Base-by-base conservation (phyloP, 2,329 filamentous ascomycete genomes). In the Arachnomyces sp. region DNA sequence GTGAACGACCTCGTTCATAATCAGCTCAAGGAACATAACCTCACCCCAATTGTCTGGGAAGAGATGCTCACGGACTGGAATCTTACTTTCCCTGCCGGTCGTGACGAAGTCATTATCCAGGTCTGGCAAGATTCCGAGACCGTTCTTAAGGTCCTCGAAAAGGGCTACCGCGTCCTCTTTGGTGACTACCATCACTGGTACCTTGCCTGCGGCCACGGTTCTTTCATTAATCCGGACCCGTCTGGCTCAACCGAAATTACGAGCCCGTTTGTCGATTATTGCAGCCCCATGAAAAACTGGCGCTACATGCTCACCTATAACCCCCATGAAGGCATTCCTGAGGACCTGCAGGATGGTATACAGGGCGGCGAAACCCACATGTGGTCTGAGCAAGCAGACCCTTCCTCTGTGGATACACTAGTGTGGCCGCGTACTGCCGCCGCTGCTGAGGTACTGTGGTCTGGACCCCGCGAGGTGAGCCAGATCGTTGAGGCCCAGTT, bases 41-140 rank as follows among this genome's bases (percentile, higher is more conserved):
- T 94, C 38, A 75, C 73, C 4, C 86, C 87, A 0, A 68, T 94
- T 14, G 84, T 89, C 1, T 94, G 88, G 88, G 86, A 95, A 60
- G 88, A 94, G 61, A 87, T 92, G 72, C 69, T 86, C 1, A 68
- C 84, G 8, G 71, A 80, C 16, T 94, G 86, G 82, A 84, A 89
- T 56, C 66, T 92, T 34, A 84, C 75, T 0, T 66, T 94, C 4
- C 79, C 78, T 2, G 61, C 73, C 11, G 80, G 88, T 52, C 34
- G 28, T n/a, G 21, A 13, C 6, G 35, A 42, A 2, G 80, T 85
- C 1, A 71, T 93, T 9, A 74, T 94, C 4, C 88, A 94, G 64
- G 76, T 80, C 3, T 94, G 87, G 87, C 73, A 81, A 15, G 46
- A 53, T 33, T 47, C 47, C 14, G 31, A 39, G n/a, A 45, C 50